These are phyloP conservation scores for Lactifluus rugatus DNA, from an alignment of 768 basidiomycete genomes.

Conservation along the genomic window DNA sequence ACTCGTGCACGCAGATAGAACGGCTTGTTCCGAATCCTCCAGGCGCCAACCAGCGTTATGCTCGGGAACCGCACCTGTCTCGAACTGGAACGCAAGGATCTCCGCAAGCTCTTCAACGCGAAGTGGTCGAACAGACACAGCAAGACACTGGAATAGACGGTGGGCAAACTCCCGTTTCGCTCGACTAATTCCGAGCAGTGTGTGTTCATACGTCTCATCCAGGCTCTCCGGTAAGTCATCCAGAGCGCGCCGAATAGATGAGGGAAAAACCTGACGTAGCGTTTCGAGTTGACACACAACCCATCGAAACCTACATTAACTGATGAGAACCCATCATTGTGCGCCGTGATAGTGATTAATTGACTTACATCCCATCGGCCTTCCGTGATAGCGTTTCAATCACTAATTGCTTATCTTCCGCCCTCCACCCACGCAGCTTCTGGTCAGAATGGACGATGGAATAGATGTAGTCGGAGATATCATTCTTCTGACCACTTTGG, in stretches of 20 bases:
- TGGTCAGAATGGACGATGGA: neutral
- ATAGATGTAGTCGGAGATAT: neutral
- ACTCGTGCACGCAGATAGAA: neutral
- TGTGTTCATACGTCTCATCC: neutral
- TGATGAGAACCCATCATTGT: neutral
- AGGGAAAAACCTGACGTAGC: neutral
- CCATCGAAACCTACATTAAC: neutral
- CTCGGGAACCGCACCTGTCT: neutral
- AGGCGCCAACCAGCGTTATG: neutral
- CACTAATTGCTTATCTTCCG: neutral
- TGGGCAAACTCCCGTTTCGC: neutral
- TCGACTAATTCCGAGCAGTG: neutral
- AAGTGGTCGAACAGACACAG: neutral
- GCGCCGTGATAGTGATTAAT: too few species aligned
- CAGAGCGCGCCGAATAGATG: neutral
- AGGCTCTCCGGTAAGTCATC: neutral
- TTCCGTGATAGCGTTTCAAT: neutral
- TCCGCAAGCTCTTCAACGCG: constrained; percentile 2
- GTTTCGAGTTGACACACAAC: neutral
- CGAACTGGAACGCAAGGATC: neutral
- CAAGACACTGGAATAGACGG: neutral
- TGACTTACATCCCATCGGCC: neutral
- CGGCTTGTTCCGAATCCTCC: neutral
- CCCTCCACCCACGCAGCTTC: neutral
- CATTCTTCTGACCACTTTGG: neutral